Base-by-base conservation (phyloP, 2,329 filamentous ascomycete genomes). In the Ceratocystiopsis minuta region DNA sequence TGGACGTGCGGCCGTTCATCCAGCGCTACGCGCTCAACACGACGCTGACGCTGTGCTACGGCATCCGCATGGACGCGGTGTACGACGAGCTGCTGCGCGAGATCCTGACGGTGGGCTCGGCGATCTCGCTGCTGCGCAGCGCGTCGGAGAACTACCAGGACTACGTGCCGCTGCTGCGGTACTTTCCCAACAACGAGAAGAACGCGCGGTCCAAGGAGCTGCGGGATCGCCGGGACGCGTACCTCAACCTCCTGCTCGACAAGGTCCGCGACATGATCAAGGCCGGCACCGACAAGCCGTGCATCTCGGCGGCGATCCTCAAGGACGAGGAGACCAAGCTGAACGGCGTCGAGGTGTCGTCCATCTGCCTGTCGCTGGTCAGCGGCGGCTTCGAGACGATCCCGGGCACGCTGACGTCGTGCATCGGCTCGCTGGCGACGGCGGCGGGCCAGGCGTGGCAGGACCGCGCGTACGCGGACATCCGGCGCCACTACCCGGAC, bases 381-480 rank as follows among this genome's bases (percentile, higher is more conserved):
- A 81, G 78, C 1, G 83, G 80, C 0, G 83, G 83, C 16, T 70
- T 88, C 15, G 83, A 90, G 54, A 90, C 83, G 0, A 78, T 90
- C 1, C 80, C 83, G 0, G 80, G 76, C 12, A 87, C 86, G 47
- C 60, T 88, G 11, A 78, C 85, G 52, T 84, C 85, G 78, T 77
- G 78, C 13, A 72, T 88, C 37, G 83, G 79, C 3, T 83, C 81
- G 50, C 68, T 90, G 3, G 71, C 78, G n/a, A 76, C 72, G 0
- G 58, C 67, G 0, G 63, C 76, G 12, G 80, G 82, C 14, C 78
- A 81, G 49, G 64, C 67, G 3, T 78, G 87, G 45, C 83, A 90
- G 57, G 59, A 68, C 42, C 74, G 69, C 33, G 81, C 81, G 0
- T 73, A 82, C 44, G 60, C 68, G 1, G 81, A 80, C 39, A 87